Evolutionary conservation across 2,329 filamentous ascomycete genomes (phyloP).

Genomic region (Leptographium wingfieldii): DNA sequence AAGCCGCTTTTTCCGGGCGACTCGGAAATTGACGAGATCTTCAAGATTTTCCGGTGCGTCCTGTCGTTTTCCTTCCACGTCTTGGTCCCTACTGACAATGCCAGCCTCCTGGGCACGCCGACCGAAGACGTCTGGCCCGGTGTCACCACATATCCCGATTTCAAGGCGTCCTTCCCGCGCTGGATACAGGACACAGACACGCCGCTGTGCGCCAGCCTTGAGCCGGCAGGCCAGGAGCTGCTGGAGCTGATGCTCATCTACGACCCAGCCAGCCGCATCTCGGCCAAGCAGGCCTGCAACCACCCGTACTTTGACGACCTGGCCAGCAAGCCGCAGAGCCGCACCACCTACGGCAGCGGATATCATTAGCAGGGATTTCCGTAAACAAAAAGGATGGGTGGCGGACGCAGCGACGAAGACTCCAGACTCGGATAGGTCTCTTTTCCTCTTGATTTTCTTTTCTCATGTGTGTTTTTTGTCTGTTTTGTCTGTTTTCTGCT

Average conservation of each 20-base stretch:
- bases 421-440: no score
- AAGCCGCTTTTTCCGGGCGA: conserved; percentile 83
- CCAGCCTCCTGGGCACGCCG: conserved; percentile 63
- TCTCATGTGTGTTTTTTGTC: background rate
- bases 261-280: conserved; percentile 72
- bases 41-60: conserved; percentile 76
- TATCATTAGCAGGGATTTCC: conserved; percentile 18
- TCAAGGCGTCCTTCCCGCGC: conserved; percentile 78
- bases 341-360: conserved; percentile 14
- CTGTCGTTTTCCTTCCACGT: background rate
- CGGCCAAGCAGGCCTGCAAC: conserved; percentile 72
- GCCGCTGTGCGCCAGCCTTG: conserved; percentile 56
- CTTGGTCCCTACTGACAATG: background rate
- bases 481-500: background rate
- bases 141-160: conserved; percentile 79
- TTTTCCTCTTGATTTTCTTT: background rate
- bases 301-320: conserved; percentile 61
- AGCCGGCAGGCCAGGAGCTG: conserved; percentile 56
- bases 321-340: conserved; percentile 11
- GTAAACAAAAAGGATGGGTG: background rate
- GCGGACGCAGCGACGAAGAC: background rate
- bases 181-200: conserved; percentile 58
- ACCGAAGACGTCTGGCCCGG: conserved; percentile 72
- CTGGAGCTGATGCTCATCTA: conserved; percentile 61
- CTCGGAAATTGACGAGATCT: conserved; percentile 87